phyloP scores from a whole-genome alignment of 2,329 filamentous ascomycete species.

The Aureobasidium sp. region DNA sequence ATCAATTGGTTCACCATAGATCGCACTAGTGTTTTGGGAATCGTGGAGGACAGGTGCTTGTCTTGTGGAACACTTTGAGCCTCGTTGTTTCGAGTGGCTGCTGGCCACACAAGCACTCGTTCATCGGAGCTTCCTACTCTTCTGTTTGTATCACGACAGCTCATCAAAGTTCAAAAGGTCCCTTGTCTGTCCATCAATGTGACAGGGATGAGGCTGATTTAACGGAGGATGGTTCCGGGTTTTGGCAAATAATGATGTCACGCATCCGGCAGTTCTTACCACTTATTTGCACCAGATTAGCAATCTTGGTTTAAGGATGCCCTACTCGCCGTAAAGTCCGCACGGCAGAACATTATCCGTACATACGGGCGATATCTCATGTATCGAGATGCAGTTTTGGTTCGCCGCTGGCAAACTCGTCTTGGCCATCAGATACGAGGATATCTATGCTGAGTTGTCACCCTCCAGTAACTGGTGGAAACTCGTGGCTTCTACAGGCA shows the following conservation, averaged over 20 bases:
- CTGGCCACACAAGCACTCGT: background rate
- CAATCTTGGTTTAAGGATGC: background rate
- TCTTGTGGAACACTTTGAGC: background rate
- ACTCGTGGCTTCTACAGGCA: background rate
- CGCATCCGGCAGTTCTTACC: background rate
- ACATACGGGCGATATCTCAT: background rate
- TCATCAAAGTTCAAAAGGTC: background rate
- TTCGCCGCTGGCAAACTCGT: background rate
- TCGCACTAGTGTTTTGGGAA: background rate
- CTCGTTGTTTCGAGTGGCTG: background rate
- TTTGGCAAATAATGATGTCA: background rate
- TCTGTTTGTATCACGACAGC: too few species aligned
- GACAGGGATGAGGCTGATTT: background rate
- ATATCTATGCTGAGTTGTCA: background rate
- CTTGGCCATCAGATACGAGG: background rate
- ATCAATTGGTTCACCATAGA: background rate
- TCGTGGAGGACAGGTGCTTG: background rate
- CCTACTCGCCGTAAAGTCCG: background rate
- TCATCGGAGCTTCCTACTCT: background rate
- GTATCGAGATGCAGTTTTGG: background rate
- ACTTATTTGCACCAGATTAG: background rate
- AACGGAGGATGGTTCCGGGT: background rate
- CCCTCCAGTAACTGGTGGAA: background rate
- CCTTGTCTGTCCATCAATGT: background rate
- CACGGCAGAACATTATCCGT: background rate